A percentile compares a stretch with the other conserved stretches of the same genome.
Evolutionary conservation across 495 filamentous ascomycete species (phyloP).

Genomic region (Trichoderma asperelloides): DNA sequence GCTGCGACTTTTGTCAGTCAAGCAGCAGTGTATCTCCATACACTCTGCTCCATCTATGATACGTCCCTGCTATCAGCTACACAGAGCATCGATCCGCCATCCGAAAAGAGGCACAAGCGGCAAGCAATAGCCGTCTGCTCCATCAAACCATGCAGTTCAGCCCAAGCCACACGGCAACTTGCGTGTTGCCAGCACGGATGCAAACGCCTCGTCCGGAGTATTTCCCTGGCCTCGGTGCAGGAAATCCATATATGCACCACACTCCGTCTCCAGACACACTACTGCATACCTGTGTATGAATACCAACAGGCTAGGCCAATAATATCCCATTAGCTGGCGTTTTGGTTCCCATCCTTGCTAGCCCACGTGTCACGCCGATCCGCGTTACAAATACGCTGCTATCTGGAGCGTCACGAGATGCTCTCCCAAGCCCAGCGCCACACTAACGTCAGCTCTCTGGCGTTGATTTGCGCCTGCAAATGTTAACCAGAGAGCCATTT

Average conservation of each 20-base stretch:
- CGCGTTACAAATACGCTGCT: background rate
- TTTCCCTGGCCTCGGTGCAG: background rate
- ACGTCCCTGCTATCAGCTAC: too few species aligned
- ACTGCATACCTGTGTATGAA: background rate
- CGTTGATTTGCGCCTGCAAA: conserved; percentile 4
- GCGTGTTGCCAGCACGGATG: background rate
- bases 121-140: too few species aligned
- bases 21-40: too few species aligned
- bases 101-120: too few species aligned
- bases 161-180: too few species aligned
- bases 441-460: background rate
- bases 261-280: background rate
- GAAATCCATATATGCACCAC: background rate
- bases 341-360: background rate
- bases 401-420: background rate
- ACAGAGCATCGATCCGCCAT: too few species aligned
- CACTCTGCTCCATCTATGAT: too few species aligned
- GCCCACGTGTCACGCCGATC: conserved; percentile 6
- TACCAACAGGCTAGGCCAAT: too few species aligned
- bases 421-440: background rate
- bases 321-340: background rate
- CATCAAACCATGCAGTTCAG: too few species aligned
- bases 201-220: background rate
- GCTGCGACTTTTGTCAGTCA: too few species aligned
- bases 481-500: background rate